A percentile compares a stretch with the other conserved stretches of the same genome.
Conservation (phyloP, 768 basidiomycete genomes). For the Calocybe gangraenosa region DNA sequence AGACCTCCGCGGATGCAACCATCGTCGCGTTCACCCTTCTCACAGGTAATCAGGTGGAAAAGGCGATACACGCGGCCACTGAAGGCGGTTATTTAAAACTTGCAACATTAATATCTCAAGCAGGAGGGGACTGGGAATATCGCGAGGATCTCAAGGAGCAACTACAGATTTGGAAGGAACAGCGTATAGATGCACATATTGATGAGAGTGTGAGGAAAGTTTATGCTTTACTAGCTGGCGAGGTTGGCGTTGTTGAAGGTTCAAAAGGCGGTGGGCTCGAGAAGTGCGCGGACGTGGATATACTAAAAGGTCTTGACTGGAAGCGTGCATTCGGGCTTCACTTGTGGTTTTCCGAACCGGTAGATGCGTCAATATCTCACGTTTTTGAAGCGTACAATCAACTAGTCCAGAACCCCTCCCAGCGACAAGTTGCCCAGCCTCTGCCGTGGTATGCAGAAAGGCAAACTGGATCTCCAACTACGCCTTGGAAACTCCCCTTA, state of each 20-base stretch:
- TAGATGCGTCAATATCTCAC: conserved; percentile 67
- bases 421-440: conserved; percentile 44
- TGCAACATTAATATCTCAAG: conserved; percentile 86
- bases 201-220: conserved; percentile 67
- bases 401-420: conserved; percentile 30
- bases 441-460: conserved; percentile 49
- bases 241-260: conserved; percentile 53
- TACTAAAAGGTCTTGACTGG: conserved; percentile 85
- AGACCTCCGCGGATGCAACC: conserved; percentile 39
- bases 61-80: conserved; percentile 71
- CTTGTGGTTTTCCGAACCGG: conserved; percentile 80
- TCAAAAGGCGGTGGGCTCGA: conserved; percentile 45
- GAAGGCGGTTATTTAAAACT: conserved; percentile 79
- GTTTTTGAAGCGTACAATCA: conserved; percentile 62
- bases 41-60: conserved; percentile 84
- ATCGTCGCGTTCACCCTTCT: conserved; percentile 70
- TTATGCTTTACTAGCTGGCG: conserved; percentile 80
- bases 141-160: conserved; percentile 71
- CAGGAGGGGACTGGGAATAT: conserved; percentile 73
- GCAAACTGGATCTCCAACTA: conserved; percentile 10
- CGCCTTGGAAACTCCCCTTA: conserved; percentile 39
- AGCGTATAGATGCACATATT: conserved; percentile 68
- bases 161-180: conserved; percentile 76
- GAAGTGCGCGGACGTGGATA: conserved; percentile 52
- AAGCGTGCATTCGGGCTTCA: conserved; percentile 87